Base-by-base conservation (phyloP, 2,329 filamentous ascomycete species). In the Aspergillus costaricaensis region DNA sequence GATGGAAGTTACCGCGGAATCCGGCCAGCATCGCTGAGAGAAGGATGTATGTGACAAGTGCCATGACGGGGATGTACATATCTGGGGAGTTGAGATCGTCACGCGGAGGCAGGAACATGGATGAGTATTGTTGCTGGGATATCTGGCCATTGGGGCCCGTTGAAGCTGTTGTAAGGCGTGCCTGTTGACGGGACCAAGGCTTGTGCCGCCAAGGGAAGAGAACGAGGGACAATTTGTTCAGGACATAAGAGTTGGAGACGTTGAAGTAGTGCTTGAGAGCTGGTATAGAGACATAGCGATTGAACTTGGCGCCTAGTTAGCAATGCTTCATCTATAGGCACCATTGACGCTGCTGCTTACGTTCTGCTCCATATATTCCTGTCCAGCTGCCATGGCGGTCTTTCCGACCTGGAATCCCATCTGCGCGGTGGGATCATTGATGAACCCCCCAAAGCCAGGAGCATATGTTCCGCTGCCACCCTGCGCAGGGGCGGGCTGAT, bases 61-160 rank as follows among this genome's bases (percentile, higher is more conserved):
- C 94, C 95, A 99, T 99, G 72, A 96, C 90, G 61, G 93, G 93
- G 70, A 99, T 99, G 80, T 99, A 99, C 93, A 99, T 98, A 79
- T 99, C 95, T 15, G 96, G 95, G 66, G 92, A 96, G 79, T 99
- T 99, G 77, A 98, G 83, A 74, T 99, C 95, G 76, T 99, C 94
- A 65, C 95, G 86, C 2, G 95, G 95, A 5, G 95, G 92, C 7
- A 97, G 85, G 78, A 95, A 99, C 73, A 78, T 80, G 59, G 79
- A 81, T 30, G 76, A 79, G 65, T 81, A 81, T 67, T 80, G 75
- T 71, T 80, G 74, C 75, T 81, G 86, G 54, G 89, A 85, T 72
- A 85, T 87, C 59, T 88, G 86, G 19, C 88, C 87, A 59, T 88
- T 84, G 5, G 77, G 75, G 5, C 75, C 73, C 15, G 78, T 70